Evolutionary conservation across 2,329 filamentous ascomycete genomes (phyloP).

Genomic region (Scleromitrula shiraiana): DNA sequence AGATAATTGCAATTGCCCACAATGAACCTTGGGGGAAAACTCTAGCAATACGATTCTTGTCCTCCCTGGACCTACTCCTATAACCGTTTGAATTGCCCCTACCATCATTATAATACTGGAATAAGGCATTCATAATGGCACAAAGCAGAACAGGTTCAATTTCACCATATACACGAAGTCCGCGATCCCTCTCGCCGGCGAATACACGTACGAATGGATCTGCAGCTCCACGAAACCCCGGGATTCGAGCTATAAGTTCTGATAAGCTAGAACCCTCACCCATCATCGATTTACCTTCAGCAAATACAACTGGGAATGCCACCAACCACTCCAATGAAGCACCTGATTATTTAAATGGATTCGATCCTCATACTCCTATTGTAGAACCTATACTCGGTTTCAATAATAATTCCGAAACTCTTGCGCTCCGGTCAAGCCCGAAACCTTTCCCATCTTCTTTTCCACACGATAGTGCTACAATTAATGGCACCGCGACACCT

Average conservation of each 20-base stretch:
- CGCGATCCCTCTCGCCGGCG: conserved; percentile 23
- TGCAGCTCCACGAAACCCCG: conserved; percentile 21
- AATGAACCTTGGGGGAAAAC: conserved; percentile 3
- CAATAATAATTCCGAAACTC: not conserved
- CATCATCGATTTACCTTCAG: conserved; percentile 11
- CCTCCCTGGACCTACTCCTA: not conserved
- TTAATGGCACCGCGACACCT: conserved; percentile 25
- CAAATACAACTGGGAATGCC: conserved; percentile 13
- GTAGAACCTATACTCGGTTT: not conserved
- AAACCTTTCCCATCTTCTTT: conserved; percentile 13
- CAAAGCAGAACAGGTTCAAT: conserved; percentile 28
- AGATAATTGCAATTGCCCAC: not conserved
- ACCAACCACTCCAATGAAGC: conserved; percentile 20
- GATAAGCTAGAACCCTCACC: conserved; percentile 11
- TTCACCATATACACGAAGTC: conserved; percentile 31
- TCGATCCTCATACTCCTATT: conserved; percentile 20
- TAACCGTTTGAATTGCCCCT: not conserved
- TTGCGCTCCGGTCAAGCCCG: conserved; percentile 1
- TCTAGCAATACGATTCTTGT: not conserved
- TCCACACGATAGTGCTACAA: conserved; percentile 5
- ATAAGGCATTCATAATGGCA: conserved; percentile 18
- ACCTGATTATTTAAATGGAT: conserved; percentile 29
- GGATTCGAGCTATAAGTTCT: conserved; percentile 22
- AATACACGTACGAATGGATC: conserved; percentile 20
- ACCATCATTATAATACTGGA: not conserved